Conservation (phyloP, 1,284 basidiomycete species). For the Quambalaria eucalypti region DNA sequence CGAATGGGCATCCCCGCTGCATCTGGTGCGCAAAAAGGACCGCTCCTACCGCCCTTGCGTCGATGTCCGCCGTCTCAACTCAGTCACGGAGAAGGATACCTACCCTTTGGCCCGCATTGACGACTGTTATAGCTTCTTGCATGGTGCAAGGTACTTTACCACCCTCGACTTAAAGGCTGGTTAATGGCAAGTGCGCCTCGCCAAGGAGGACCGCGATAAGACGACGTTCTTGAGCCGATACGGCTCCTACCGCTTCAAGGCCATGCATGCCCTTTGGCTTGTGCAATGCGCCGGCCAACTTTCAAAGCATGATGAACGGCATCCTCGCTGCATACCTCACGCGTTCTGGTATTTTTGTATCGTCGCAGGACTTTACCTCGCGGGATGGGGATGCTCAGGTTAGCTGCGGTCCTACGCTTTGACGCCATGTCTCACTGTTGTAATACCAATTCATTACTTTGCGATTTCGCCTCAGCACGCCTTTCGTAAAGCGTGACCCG, state of each 20-base stretch:
- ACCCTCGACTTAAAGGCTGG: background rate
- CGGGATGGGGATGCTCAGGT: too few relatives aligned
- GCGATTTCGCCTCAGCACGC: too few relatives aligned
- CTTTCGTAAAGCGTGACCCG: too few relatives aligned
- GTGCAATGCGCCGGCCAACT: constrained; percentile 1
- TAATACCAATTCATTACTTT: too few relatives aligned
- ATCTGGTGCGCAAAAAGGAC: background rate
- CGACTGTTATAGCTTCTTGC: background rate
- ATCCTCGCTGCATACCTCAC: background rate
- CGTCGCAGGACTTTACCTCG: too few relatives aligned
- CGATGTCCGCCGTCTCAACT: background rate
- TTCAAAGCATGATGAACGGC: constrained; percentile 3
- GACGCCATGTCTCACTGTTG: too few relatives aligned
- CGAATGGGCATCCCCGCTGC: background rate
- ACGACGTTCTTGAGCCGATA: constrained; percentile 1
- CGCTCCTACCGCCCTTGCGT: background rate
- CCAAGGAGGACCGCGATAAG: background rate
- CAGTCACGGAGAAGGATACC: background rate
- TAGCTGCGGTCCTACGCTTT: too few relatives aligned
- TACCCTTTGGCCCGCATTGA: constrained; percentile 3
- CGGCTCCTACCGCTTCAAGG: background rate
- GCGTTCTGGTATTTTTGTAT: too few relatives aligned
- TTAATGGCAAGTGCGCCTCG: background rate
- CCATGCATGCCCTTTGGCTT: constrained; percentile 1
- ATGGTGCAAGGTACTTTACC: background rate